Conservation (phyloP, 345 rosid genomes). For the Eucalyptus camaldulensis region DNA sequence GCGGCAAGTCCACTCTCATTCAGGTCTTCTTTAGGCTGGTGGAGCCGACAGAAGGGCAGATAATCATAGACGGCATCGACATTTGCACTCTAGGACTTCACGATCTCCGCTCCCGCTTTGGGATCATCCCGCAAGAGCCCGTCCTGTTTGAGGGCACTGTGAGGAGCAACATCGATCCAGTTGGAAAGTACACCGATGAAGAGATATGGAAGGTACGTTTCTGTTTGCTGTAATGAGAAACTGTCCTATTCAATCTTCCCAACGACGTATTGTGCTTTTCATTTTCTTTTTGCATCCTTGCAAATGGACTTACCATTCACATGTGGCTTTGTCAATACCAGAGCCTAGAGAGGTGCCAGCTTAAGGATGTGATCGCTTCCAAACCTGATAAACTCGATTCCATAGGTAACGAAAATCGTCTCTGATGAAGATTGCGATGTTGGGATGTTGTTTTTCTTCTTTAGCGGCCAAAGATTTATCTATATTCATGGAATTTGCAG, state of each 20-base stretch:
- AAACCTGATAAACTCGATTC: slow-evolving; percentile 83
- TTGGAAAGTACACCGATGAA: slow-evolving; percentile 65
- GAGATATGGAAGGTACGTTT: slow-evolving; percentile 78
- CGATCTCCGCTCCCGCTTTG: slow-evolving; percentile 83
- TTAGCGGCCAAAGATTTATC: not conserved
- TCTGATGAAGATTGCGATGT: not conserved
- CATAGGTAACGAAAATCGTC: slow-evolving; percentile 21
- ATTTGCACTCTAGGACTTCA: slow-evolving; percentile 68
- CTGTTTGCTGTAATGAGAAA: not conserved
- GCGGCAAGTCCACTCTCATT: slow-evolving; percentile 89
- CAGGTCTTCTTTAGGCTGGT: slow-evolving; percentile 89
- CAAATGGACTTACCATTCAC: not conserved
- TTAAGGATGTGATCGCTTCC: slow-evolving; percentile 55
- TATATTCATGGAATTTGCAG: slow-evolving; percentile 9
- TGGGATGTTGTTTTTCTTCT: not conserved
- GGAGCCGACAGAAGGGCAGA: slow-evolving; percentile 77
- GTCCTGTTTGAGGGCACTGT: slow-evolving; percentile 95
- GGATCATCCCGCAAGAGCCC: slow-evolving; percentile 97
- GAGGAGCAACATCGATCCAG: slow-evolving; percentile 85
- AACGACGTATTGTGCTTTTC: not conserved
- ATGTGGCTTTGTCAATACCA: slow-evolving; percentile 1
- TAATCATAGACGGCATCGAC: slow-evolving; percentile 78
- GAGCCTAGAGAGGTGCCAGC: slow-evolving; percentile 93
- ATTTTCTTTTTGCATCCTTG: not conserved
- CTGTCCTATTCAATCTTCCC: not conserved